phyloP scores from a whole-genome alignment of 768 basidiomycete species.

The Leccinum rimulosum region DNA sequence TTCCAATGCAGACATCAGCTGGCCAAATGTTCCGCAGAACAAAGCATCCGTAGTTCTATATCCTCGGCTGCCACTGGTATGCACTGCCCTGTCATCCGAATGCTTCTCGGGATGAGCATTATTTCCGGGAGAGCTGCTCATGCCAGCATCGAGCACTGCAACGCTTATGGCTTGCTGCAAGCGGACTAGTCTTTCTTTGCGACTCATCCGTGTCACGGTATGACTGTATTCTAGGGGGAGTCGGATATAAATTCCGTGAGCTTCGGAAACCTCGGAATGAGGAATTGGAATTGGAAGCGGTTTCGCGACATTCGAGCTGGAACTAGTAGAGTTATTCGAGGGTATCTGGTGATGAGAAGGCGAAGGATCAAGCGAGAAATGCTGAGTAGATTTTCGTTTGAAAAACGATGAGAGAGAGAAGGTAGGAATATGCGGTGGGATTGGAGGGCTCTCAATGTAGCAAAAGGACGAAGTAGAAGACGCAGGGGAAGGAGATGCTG shows the following conservation, averaged over 20 bases:
- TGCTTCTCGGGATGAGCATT: neutral
- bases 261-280: conserved; percentile 3
- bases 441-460: conserved; percentile 23
- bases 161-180: conserved; percentile 36
- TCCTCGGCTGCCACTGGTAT: conserved; percentile 1
- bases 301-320: conserved; percentile 8
- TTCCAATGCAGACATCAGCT: conserved; percentile 39
- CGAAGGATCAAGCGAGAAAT: neutral
- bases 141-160: conserved; percentile 40
- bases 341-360: neutral
- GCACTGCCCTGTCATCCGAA: neutral
- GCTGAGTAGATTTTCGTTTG: conserved; percentile 17
- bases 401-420: conserved; percentile 25
- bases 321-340: neutral
- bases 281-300: conserved; percentile 21
- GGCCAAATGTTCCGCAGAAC: conserved; percentile 44
- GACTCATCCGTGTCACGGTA: conserved; percentile 6
- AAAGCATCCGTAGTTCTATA: conserved; percentile 29
- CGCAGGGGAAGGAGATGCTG: neutral
- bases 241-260: conserved; percentile 26
- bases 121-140: conserved; percentile 33
- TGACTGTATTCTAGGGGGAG: conserved; percentile 10
- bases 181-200: conserved; percentile 23
- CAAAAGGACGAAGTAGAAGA: conserved; percentile 28
- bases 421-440: conserved; percentile 8